Conservation (phyloP, 164 flowering plant genomes). For the Macadamia integrifolia region DNA sequence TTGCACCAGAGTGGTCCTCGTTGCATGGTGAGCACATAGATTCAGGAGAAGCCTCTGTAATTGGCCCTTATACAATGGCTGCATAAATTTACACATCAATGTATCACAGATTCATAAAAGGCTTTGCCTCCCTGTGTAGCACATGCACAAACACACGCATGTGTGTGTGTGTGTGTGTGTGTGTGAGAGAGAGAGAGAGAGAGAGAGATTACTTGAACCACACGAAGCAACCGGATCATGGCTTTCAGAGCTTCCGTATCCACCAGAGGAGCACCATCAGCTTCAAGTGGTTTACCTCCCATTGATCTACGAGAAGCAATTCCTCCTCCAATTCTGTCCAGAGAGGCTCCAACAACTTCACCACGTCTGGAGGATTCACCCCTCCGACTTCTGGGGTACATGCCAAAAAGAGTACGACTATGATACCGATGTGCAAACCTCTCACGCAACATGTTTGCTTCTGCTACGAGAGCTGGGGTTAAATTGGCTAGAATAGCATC, state of each 20-base stretch:
- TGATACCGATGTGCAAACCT: slow-evolving; percentile 87
- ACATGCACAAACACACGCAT: background rate
- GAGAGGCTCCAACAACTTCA: slow-evolving; percentile 52
- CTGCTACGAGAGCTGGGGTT: slow-evolving; percentile 97
- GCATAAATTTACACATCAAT: slow-evolving; percentile 25
- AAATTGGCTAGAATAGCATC: slow-evolving; percentile 94
- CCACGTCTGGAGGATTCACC: slow-evolving; percentile 87
- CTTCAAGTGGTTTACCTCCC: slow-evolving; percentile 73
- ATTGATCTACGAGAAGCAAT: slow-evolving; percentile 53
- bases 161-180: too few species aligned
- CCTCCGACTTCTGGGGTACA: slow-evolving; percentile 82
- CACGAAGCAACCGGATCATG: slow-evolving; percentile 81
- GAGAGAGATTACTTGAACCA: slow-evolving; percentile 68
- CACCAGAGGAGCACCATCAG: slow-evolving; percentile 90
- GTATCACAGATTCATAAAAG: too few species aligned
- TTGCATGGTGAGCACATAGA: slow-evolving; percentile 78
- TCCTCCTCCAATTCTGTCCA: slow-evolving; percentile 64
- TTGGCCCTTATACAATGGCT: slow-evolving; percentile 87
- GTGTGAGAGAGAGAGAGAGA: background rate
- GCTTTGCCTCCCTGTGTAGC: too few species aligned
- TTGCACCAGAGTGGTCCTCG: slow-evolving; percentile 61
- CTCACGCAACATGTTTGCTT: slow-evolving; percentile 95
- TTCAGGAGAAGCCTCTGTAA: slow-evolving; percentile 87
- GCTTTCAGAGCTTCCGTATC: slow-evolving; percentile 72
- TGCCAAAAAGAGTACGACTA: slow-evolving; percentile 79